Evolutionary conservation across 352 stramenopile species (phyloP).

Genomic region (Pythium aristosporum): DNA sequence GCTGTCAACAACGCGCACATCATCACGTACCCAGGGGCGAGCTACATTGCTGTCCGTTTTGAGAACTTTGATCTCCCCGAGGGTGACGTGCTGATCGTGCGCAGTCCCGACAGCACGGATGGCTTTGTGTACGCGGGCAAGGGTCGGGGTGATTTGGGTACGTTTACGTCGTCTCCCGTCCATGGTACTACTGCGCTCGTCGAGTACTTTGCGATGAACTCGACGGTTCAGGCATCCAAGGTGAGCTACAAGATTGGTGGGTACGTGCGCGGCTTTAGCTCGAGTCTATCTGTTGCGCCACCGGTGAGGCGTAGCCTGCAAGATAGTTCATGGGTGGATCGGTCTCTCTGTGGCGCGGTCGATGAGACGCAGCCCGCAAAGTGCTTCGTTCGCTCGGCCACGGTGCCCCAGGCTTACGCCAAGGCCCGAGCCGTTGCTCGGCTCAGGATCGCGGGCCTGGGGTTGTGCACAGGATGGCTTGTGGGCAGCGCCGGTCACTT

Average conservation of each 20-base stretch:
- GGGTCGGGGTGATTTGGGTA: constrained; percentile 19
- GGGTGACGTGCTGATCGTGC: constrained; percentile 50
- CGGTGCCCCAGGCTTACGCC: constrained; percentile 22
- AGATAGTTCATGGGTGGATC: not conserved
- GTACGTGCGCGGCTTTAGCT: constrained; percentile 24
- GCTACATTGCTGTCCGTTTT: constrained; percentile 62
- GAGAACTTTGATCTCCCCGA: constrained; percentile 47
- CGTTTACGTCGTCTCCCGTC: constrained; percentile 24
- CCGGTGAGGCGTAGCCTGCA: too few species aligned
- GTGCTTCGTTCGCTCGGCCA: not conserved
- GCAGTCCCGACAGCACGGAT: constrained; percentile 29
- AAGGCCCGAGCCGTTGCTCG: constrained; percentile 36
- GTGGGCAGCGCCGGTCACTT: constrained; percentile 40
- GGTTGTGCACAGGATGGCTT: constrained; percentile 46
- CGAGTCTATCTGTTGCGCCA: not conserved
- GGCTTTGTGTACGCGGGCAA: constrained; percentile 24
- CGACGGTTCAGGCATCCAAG: not conserved
- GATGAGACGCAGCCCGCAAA: not conserved
- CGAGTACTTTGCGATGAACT: constrained; percentile 23
- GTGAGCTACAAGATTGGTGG: constrained; percentile 25
- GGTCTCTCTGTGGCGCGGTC: not conserved
- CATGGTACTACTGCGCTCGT: constrained; percentile 16
- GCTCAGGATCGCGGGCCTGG: constrained; percentile 30
- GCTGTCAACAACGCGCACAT: constrained; percentile 11
- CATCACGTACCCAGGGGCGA: constrained; percentile 41